Evolutionary conservation across 2,329 filamentous ascomycete genomes (phyloP).

Genomic region (Exophiala sideris): DNA sequence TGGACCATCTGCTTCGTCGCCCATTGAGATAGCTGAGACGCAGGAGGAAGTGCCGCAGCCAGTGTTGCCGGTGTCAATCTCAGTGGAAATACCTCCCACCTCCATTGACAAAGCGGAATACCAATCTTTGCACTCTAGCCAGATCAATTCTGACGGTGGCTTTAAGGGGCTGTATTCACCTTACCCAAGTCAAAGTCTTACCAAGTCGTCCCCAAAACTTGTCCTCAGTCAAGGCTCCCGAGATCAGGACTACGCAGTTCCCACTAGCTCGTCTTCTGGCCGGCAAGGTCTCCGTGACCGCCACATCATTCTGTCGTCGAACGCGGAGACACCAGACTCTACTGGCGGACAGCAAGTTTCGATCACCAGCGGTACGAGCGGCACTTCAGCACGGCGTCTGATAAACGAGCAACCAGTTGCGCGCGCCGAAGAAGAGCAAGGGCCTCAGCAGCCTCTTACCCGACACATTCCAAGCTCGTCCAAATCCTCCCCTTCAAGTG

Average conservation of each 20-base stretch:
- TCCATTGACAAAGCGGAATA: constrained; percentile 18
- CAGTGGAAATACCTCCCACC: constrained; percentile 11
- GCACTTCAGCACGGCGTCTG: neutral
- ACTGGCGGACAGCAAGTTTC: neutral
- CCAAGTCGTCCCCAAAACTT: neutral
- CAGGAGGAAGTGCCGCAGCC: constrained; percentile 10
- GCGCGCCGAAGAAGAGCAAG: neutral
- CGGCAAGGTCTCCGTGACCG: too few relatives aligned
- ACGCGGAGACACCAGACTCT: neutral
- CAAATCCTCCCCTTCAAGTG: constrained; percentile 1
- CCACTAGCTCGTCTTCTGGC: neutral
- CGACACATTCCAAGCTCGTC: neutral
- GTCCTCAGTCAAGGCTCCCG: neutral
- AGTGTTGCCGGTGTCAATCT: neutral
- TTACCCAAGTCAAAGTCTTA: neutral
- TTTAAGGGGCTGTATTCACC: neutral
- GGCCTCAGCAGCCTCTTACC: neutral
- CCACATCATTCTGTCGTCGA: neutral
- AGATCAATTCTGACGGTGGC: constrained; percentile 8
- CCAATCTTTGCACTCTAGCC: constrained; percentile 21
- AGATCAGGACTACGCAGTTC: neutral
- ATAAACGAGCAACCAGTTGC: neutral
- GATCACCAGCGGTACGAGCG: neutral
- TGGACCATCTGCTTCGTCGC: constrained; percentile 4
- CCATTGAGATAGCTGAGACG: constrained; percentile 23